Evolutionary conservation across 257 asterid species (phyloP), one percentile per base, ranked within the genome.

Genomic region (Plantago ovata): DNA sequence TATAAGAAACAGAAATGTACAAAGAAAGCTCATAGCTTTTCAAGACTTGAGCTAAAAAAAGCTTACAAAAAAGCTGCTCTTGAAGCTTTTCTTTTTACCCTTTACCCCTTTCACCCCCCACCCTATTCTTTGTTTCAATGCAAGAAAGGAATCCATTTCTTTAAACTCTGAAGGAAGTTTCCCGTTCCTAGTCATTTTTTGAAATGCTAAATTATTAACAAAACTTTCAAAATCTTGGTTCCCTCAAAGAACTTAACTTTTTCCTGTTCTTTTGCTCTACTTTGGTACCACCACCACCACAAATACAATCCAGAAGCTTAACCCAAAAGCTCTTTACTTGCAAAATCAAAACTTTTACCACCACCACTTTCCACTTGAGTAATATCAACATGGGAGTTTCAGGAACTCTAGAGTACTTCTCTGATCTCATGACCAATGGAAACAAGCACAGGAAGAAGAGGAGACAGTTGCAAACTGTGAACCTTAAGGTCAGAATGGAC

Each of bases 401-500:
- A 58, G 91, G 94, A 48, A 83, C 94, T 14, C 43, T 88, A 58
- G 96, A 85, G 54, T 89, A 74, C 69, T 75, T 89, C 4, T 86
- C 89, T 24, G 95, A 89, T 16, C 56, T 86, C 38, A 74, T 81
- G 76, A 77, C 84, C 77, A 81, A 74, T 59, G 36, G 61, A 7
- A 82, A 72, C 7, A 81, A 72, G 39, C 75, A 74, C 76, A 85
- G 76, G 71, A 87, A 72, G 83, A 81, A 69, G 68, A 45, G 51
- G 11, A 89, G 81, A 70, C 95, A 80, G 59, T 58, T 69, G 7
- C 89, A 81, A 51, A 85, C 95, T 14, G 88, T 86, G 14, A 70
- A 81, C 39, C 89, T 89, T 73, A 89, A 89, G 61, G 86, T 89
- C 43, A 89, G 89, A 70, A 89, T 86, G 95, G 97, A 89, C 39